phyloP scores from a whole-genome alignment of 306 rosid species.

The Lathyrus sativus region DNA sequence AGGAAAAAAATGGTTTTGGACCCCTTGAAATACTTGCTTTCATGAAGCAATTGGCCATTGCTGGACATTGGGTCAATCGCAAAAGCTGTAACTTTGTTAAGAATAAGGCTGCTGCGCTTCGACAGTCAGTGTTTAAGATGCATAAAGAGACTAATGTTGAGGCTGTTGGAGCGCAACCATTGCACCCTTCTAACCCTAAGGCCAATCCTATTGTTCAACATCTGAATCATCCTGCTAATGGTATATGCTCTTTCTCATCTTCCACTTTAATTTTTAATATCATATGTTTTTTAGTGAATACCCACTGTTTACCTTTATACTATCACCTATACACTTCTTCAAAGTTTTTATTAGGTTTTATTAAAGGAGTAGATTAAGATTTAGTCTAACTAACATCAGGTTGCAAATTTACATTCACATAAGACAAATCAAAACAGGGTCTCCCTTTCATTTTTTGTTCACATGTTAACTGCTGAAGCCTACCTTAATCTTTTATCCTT shows the following conservation, averaged over 20 bases:
- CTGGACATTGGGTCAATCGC: constrained; percentile 48
- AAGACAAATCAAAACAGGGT: background rate
- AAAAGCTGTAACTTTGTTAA: constrained; percentile 51
- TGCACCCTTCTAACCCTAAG: constrained; percentile 46
- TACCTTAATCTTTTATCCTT: background rate
- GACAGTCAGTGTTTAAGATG: constrained; percentile 70
- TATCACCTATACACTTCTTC: too few relatives aligned
- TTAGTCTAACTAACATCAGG: background rate
- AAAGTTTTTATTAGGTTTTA: too few relatives aligned
- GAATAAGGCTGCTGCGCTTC: constrained; percentile 60
- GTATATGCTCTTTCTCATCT: constrained; percentile 45
- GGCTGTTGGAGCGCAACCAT: constrained; percentile 69
- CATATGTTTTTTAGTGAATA: background rate
- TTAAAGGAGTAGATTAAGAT: too few relatives aligned
- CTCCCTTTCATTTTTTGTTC: background rate
- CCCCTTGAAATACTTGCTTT: constrained; percentile 61
- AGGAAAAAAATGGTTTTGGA: constrained; percentile 56
- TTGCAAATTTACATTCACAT: background rate
- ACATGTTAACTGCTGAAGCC: background rate
- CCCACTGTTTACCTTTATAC: background rate
- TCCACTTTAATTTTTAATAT: constrained; percentile 14
- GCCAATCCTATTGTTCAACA: constrained; percentile 11
- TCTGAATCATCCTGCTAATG: constrained; percentile 55
- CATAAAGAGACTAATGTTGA: constrained; percentile 84
- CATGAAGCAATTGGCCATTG: constrained; percentile 67